Evolutionary conservation across 2,329 filamentous ascomycete species (phyloP), one percentile per base, ranked within the genome.

Genomic region (Trichophyton rubrum): DNA sequence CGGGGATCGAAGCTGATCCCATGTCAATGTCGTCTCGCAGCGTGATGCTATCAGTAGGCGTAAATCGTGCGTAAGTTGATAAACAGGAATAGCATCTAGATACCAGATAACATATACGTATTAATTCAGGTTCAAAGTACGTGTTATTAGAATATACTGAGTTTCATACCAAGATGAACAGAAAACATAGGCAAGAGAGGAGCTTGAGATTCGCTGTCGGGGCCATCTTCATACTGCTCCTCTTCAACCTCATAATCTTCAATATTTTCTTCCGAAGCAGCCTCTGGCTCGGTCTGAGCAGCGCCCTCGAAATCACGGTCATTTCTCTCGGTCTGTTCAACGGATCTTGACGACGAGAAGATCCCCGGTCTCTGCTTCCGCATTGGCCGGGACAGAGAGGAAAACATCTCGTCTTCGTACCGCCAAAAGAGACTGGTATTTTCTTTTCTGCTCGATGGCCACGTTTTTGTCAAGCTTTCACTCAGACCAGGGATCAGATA

Each of bases 1-100:
- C 2, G 92, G 92, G n/a, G 90, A 95, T 64, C 91, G 85, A 64
- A 97, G 79, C 72, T 97, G 92, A 65, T 97, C 92, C 91, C 91
- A 97, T 15, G 90, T 87, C 58, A 97, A 77, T 0, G 90, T 92
- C 1, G 91, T 96, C 76, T 97, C 92, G 73, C 90, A 95, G 70
- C 88, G 85, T 62, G 89, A 81, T 66, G 89, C 83, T 62, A 97
- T 85, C 61, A 96, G 81, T 59, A 90, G 85, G 66, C 92, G 88
- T 64, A 96, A 91, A 35, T 89, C 85, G 74, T 96, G 92, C 30
- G 91, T 95, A 66, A 95, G 85, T 72, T 85, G 88, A 78, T 96
- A 96, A 61, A 96, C 85, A 20, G 92, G 91, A 5, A 96, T 80
- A 8, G 87, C 82, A 75, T 96, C 91, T 92, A 68, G 33, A 59